Evolutionary conservation across 768 basidiomycete species (phyloP), one percentile per base, ranked within the genome.

Genomic region (Clitopilus hobsonii): DNA sequence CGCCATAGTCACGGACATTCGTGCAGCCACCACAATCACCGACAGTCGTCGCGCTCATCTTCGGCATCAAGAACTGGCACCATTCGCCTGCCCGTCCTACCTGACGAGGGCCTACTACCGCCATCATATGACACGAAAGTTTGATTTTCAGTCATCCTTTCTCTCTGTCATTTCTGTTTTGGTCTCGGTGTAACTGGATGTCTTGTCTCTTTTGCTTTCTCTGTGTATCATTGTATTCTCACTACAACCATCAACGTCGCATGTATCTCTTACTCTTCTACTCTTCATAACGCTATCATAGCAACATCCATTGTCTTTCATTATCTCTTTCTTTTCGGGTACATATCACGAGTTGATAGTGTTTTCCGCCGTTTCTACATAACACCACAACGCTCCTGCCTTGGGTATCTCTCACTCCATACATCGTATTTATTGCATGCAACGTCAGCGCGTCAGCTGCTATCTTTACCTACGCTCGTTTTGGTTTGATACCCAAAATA

Each of bases 71-170:
- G 64, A 59, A 71, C 74, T 16, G 75, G 78, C 7, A 66, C 64
- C 47, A 79, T 79, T 54, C 69, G 70, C 49, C 67, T 83, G 53
- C 75, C 81, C 38, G 71, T 80, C 7, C 55, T 58, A 22, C 69
- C 74, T 3, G 76, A 74, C 45, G 82, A 83, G 54, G 77, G 76
- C 3, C 60, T 82, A 54, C 60, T 80, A 51, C 73, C 75, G 23
- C 54, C 58, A 24, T 70, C 57, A 22, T 49, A 63, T 25, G 65
- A 55, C 29, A 50, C 61, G 27, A 62, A 59, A 49, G 60, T 57
- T 25, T 64, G 24, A 38, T 18, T 32, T 49, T 55, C 10, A 18
- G 36, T 13, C 14, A 49, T 38, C 26, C 24, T 51, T 28, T 24
- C 18, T 49, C 36, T 23, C n/a, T 41, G 28, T 48, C 18, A n/a